A percentile compares a stretch with the other conserved stretches of the same genome.
phyloP scores from a whole-genome alignment of 331 rosid species.

The Quercus tomentella region DNA sequence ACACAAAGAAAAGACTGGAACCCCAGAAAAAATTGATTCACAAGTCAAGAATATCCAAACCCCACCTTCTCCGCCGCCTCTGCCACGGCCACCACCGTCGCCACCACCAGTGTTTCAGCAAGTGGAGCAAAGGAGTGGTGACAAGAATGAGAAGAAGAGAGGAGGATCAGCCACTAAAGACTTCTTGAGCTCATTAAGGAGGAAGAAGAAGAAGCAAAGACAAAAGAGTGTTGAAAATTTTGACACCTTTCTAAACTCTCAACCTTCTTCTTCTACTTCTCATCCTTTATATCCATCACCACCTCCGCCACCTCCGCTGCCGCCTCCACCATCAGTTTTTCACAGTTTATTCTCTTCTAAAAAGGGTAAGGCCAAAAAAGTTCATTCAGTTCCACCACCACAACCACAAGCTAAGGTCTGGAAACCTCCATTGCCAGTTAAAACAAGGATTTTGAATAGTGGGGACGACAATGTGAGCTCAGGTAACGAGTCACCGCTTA shows the following conservation, averaged over 20 bases:
- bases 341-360: slow-evolving; percentile 42
- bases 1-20: slow-evolving; percentile 2
- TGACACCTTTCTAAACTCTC: slow-evolving; percentile 31
- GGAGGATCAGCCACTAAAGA: slow-evolving; percentile 45
- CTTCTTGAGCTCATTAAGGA: slow-evolving; percentile 39
- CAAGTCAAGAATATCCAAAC: slow-evolving; percentile 1
- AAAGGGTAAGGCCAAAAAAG: slow-evolving; percentile 51
- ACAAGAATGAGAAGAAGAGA: slow-evolving; percentile 41
- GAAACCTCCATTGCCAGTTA: slow-evolving; percentile 21
- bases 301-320: slow-evolving; percentile 44
- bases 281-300: slow-evolving; percentile 25
- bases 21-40: neutral
- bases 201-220: slow-evolving; percentile 68
- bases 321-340: slow-evolving; percentile 48
- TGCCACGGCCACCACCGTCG: neutral
- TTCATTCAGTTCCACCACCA: slow-evolving; percentile 12
- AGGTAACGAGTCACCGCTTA: slow-evolving; percentile 59
- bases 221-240: slow-evolving; percentile 61
- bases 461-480: slow-evolving; percentile 23
- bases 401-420: slow-evolving; percentile 2
- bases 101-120: slow-evolving; percentile 8
- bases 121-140: slow-evolving; percentile 26
- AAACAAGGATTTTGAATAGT: slow-evolving; percentile 14
- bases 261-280: slow-evolving; percentile 6
- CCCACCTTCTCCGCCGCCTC: neutral